A percentile compares a stretch with the other conserved stretches of the same genome.
Evolutionary conservation across 257 asterid species (phyloP).

Genomic region (Rhazya stricta): DNA sequence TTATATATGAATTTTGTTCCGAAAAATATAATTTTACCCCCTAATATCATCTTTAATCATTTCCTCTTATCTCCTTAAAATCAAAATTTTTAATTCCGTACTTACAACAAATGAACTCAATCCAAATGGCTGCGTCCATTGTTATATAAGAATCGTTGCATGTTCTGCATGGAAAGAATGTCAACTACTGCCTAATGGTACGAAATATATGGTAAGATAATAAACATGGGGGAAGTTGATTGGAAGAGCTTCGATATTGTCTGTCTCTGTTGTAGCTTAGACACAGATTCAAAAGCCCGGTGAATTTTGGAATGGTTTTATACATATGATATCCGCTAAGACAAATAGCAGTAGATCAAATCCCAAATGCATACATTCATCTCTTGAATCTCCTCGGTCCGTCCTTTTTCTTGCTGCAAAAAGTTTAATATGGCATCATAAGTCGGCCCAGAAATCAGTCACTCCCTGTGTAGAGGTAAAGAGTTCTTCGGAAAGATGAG

Average conservation of each 20-base stretch:
- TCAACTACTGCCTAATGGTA: too few relatives aligned
- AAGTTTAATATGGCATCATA: background rate
- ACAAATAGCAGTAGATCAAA: background rate
- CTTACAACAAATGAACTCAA: too few relatives aligned
- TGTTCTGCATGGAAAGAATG: background rate
- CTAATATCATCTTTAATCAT: too few relatives aligned
- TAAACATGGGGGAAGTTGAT: background rate
- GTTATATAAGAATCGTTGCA: too few relatives aligned
- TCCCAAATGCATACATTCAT: conserved; percentile 8
- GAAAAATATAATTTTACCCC: too few relatives aligned
- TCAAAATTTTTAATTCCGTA: too few relatives aligned
- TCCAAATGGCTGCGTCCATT: too few relatives aligned
- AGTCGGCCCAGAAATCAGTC: background rate
- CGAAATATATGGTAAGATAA: background rate
- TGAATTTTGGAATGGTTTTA: background rate
- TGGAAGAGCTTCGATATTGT: background rate
- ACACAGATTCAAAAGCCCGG: background rate
- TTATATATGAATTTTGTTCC: too few relatives aligned
- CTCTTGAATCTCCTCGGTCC: conserved; percentile 21
- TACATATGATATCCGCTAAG: background rate
- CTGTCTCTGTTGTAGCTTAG: background rate
- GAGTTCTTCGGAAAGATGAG: background rate
- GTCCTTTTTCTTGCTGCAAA: conserved; percentile 38
- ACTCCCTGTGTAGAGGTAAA: background rate
- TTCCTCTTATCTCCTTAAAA: too few relatives aligned